Conservation (phyloP, 1,284 basidiomycete species). For the Phaffia rhodozyma region DNA sequence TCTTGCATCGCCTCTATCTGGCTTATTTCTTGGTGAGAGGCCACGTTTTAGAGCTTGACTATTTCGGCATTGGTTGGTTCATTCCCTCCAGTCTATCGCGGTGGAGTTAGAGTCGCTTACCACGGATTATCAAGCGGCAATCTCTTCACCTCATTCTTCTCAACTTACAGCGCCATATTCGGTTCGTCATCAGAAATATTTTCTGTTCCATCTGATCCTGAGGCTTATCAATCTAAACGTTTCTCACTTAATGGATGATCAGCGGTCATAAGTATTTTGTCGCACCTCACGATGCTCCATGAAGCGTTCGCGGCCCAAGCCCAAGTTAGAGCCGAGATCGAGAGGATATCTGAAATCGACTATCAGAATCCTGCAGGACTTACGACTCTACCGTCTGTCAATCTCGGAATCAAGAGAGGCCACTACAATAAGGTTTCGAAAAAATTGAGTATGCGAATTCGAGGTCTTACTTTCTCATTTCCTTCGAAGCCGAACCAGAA, state of each 20-base stretch:
- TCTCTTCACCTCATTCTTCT: slow-evolving; percentile 21
- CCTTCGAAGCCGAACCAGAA: slow-evolving; percentile 34
- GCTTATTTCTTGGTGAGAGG: too few species aligned
- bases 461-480: slow-evolving; percentile 37
- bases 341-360: slow-evolving; percentile 30
- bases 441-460: slow-evolving; percentile 31
- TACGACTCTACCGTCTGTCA: not conserved
- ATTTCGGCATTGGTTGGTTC: slow-evolving; percentile 6
- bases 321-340: slow-evolving; percentile 27
- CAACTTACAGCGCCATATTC: too few species aligned
- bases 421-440: not conserved
- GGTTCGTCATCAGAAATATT: too few species aligned
- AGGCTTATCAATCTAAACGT: too few species aligned
- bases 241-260: not conserved
- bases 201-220: too few species aligned
- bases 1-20: too few species aligned
- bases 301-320: slow-evolving; percentile 22
- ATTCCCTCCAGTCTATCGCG: slow-evolving; percentile 31
- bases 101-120: slow-evolving; percentile 22
- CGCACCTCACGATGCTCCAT: slow-evolving; percentile 27
- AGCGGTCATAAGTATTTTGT: slow-evolving; percentile 27
- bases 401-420: too few species aligned
- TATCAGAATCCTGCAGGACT: slow-evolving; percentile 25
- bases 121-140: slow-evolving; percentile 22
- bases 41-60: slow-evolving; percentile 4